Conservation (phyloP, 192 early-diverging fungal species). For the Rhizophagus prolifer region DNA sequence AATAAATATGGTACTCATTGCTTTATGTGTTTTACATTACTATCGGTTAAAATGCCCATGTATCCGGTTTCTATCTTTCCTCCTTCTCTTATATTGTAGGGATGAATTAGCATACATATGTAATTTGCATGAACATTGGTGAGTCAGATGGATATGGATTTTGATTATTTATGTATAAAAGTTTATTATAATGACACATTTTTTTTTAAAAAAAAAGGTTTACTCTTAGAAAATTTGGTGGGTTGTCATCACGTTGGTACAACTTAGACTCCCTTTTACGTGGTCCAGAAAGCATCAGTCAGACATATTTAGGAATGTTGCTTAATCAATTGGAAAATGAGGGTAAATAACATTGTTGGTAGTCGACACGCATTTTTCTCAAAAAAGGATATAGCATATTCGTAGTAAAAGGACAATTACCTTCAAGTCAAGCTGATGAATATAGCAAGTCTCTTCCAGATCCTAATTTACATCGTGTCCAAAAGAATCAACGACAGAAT, state of each 20-base stretch:
- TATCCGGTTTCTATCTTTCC: not conserved
- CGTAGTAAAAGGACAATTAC: conserved; percentile 34
- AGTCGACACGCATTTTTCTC: not conserved
- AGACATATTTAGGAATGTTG: conserved; percentile 64
- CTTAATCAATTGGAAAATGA: conserved; percentile 50
- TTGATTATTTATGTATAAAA: not conserved
- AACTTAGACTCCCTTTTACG: conserved; percentile 65
- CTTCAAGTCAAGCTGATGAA: conserved; percentile 24
- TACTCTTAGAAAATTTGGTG: conserved; percentile 67
- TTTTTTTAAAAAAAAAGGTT: conserved; percentile 42
- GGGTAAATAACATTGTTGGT: conserved; percentile 15
- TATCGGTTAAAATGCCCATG: no score
- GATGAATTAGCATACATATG: conserved; percentile 67
- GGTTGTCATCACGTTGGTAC: conserved; percentile 67
- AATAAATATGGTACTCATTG: not conserved
- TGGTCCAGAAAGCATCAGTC: conserved; percentile 58
- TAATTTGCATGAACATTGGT: conserved; percentile 64
- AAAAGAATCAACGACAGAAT: not conserved
- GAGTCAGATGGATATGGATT: conserved; percentile 4
- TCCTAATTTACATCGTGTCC: not conserved
- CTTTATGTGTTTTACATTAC: not conserved
- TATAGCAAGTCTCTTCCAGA: conserved; percentile 1
- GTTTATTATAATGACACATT: conserved; percentile 28
- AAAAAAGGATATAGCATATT: conserved; percentile 42
- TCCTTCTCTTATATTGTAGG: conserved; percentile 28